phyloP scores from a whole-genome alignment of 306 rosid genomes.

The Rosa lucieae region DNA sequence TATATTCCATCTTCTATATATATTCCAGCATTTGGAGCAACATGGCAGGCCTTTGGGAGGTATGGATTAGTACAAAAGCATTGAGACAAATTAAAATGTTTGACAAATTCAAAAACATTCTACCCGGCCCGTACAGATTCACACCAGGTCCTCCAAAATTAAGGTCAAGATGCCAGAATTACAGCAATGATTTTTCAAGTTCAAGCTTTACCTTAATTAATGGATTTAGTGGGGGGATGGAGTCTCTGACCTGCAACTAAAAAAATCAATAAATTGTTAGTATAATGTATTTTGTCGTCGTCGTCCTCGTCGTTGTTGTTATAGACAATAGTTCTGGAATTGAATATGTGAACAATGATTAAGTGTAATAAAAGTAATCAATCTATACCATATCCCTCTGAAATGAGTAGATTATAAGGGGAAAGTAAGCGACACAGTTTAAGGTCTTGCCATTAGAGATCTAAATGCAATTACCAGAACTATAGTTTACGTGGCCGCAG shows the following conservation, averaged over 20 bases:
- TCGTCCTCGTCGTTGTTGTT: no score
- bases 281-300: no score
- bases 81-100: background rate
- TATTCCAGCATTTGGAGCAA: constrained; percentile 4
- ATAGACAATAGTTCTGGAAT: background rate
- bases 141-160: background rate
- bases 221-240: background rate
- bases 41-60: background rate
- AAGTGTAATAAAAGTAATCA: background rate
- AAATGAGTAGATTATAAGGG: background rate
- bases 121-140: background rate
- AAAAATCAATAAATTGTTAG: no score
- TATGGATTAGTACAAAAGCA: background rate
- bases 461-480: background rate
- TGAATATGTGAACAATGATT: background rate
- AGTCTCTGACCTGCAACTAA: no score
- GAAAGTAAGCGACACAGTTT: background rate
- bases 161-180: background rate
- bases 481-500: no score
- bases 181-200: background rate
- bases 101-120: background rate
- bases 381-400: background rate
- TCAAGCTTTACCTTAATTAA: background rate
- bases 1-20: background rate
- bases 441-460: background rate